These are phyloP conservation scores for Microcera coccophila DNA, from an alignment of 2,329 filamentous ascomycete species.

Conservation along the genomic window DNA sequence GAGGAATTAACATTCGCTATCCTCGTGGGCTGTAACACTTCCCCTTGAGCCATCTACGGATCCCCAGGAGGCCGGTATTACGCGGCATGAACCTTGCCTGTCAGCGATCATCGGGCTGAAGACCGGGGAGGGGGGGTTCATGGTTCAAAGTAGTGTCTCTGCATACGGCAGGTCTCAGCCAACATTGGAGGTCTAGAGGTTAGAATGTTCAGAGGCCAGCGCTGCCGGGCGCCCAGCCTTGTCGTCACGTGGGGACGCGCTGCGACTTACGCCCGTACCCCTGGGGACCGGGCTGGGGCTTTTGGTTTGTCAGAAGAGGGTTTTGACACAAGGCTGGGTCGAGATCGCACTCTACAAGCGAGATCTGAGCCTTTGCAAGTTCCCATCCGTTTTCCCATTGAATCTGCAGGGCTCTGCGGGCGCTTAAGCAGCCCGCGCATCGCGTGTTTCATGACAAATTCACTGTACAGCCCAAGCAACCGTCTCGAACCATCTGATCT, in stretches of 20 bases:
- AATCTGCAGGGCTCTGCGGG: neutral
- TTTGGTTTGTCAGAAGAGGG: no score
- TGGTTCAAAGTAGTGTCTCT: neutral
- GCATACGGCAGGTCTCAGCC: constrained; percentile 1
- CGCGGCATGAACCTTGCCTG: neutral
- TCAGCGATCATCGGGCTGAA: no score
- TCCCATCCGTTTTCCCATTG: neutral
- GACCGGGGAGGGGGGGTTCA: neutral
- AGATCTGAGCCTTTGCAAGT: neutral
- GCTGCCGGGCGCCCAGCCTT: constrained; percentile 1
- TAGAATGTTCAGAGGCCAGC: neutral
- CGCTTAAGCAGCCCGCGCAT: neutral
- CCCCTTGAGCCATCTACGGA: neutral
- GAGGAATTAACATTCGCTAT: no score
- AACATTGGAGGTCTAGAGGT: neutral
- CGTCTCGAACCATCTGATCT: neutral
- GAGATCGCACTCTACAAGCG: no score
- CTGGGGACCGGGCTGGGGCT: neutral
- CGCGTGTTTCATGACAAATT: neutral
- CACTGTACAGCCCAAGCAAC: neutral
- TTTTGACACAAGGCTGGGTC: no score
- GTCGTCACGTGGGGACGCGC: constrained; percentile 25
- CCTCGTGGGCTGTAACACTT: no score
- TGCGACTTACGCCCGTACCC: constrained; percentile 18
- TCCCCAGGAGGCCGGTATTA: neutral